Percentiles rank a stretch among this genome's conserved stretches.
phyloP scores from a whole-genome alignment of 164 flowering plant species.

The Aristolochia fimbriata region DNA sequence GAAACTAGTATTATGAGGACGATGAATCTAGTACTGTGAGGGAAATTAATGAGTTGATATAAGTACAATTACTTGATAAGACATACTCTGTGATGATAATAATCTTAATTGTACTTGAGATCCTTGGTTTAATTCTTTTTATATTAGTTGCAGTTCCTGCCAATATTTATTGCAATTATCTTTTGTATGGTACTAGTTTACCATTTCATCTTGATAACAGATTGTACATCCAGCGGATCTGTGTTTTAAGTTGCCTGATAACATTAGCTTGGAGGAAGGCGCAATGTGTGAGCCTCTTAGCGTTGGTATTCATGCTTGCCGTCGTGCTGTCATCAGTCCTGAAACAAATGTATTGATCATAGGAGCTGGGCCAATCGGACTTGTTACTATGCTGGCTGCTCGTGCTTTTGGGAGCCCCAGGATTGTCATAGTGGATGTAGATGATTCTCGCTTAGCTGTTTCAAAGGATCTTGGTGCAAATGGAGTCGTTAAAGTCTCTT shows the following conservation, averaged over 20 bases:
- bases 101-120: too few relatives aligned
- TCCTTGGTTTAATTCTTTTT: too few relatives aligned
- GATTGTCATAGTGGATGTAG: conserved; percentile 76
- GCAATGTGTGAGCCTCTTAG: conserved; percentile 99
- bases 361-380: conserved; percentile 98
- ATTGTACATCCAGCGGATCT: conserved; percentile 87
- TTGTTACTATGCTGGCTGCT: conserved; percentile 78
- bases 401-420: conserved; percentile 85
- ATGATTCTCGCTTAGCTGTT: conserved; percentile 66
- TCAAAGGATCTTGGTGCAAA: conserved; percentile 84
- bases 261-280: conserved; percentile 95
- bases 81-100: too few relatives aligned
- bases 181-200: background rate
- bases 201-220: conserved; percentile 21
- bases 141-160: too few relatives aligned
- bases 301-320: conserved; percentile 93
- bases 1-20: too few relatives aligned
- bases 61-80: too few relatives aligned
- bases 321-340: conserved; percentile 72
- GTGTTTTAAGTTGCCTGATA: conserved; percentile 85
- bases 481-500: conserved; percentile 60
- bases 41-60: too few relatives aligned
- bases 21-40: too few relatives aligned
- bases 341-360: conserved; percentile 70
- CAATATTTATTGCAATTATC: background rate